Base-by-base conservation (phyloP, 352 stramenopile species). In the Globisporangium mamillatum region DNA sequence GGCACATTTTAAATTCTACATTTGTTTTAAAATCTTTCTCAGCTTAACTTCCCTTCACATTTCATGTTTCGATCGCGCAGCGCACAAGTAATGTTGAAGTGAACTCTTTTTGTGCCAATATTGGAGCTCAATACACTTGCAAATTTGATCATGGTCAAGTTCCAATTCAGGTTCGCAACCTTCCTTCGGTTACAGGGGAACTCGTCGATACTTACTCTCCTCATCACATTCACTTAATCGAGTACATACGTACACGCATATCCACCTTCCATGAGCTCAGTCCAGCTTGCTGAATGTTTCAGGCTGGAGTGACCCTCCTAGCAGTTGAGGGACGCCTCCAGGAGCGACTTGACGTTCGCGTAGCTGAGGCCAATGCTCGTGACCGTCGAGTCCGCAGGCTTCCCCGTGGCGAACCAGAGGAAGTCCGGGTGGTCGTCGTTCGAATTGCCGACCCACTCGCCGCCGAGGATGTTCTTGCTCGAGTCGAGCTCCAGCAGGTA, bases 401-500 rank as follows among this genome's bases (percentile, higher is more conserved):
- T 66, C 3, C 0, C 25, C 25, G 36, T 44, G 16, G 64, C 57
- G 29, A 70, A 64, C 64, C 64, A 70, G 14, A 70, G 44, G 58
- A 70, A 64, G 44, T 70, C 64, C 24, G 64, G 64, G 52, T 70
- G 64, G 44, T 70, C 58, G 29, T 34, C 32, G 14, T 50, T 38
- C 38, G 68, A 74, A 12, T 54, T 44, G 55, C 58, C 54, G 54
- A 68, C 14, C 67, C 67, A 72, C 68, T 74, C 68, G 20, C 68
- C 68, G 32, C 68, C 68, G 5, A 74, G 32, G 29, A 72, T 67
- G 32, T 50, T 60, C 32, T 71, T 53, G 27, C 32, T 60, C 25
- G 24, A 38, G 57, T 74, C 64, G 12, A 74, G 57, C 34, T 74
- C 68, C 10, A 74, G 36, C 20, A 74, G 20, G 57, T 74, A 74